phyloP scores from a whole-genome alignment of 169 alveolate genomes.

The Toxoplasma gondii region DNA sequence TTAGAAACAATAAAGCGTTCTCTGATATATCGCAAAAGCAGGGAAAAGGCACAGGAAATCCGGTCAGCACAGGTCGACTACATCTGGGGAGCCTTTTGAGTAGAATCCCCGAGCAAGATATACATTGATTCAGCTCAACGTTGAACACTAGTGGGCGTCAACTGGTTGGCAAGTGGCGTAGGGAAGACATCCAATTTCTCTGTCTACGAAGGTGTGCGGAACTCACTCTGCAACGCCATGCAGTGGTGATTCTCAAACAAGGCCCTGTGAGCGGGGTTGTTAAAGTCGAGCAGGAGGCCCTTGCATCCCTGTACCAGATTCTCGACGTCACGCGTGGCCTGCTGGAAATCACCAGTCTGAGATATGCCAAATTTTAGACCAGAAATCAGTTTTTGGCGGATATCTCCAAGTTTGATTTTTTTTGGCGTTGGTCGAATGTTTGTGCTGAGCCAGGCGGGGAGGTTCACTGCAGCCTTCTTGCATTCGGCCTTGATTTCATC shows the following conservation, averaged over 20 bases:
- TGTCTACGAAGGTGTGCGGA: not conserved
- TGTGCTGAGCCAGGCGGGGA: not conserved
- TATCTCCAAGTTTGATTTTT: not conserved
- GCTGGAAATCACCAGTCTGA: not conserved
- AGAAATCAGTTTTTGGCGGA: not conserved
- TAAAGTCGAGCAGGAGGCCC: not conserved
- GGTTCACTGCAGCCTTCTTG: not conserved
- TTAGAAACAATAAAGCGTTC: not conserved
- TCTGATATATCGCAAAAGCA: not conserved
- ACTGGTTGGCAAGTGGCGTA: no score
- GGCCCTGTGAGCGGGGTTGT: not conserved
- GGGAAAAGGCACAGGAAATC: no score
- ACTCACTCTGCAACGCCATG: not conserved
- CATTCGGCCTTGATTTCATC: not conserved
- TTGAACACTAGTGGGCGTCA: no score
- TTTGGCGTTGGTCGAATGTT: not conserved
- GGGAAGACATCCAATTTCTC: no score
- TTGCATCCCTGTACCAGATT: not conserved
- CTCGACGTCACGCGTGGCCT: not conserved
- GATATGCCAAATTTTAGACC: not conserved
- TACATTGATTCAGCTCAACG: no score
- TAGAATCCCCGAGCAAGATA: no score
- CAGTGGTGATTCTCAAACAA: constrained; percentile 7
- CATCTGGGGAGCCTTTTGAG: no score
- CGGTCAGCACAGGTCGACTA: no score